phyloP scores from a whole-genome alignment of 2,329 filamentous ascomycete genomes.

The Incumbomyces delicatus region DNA sequence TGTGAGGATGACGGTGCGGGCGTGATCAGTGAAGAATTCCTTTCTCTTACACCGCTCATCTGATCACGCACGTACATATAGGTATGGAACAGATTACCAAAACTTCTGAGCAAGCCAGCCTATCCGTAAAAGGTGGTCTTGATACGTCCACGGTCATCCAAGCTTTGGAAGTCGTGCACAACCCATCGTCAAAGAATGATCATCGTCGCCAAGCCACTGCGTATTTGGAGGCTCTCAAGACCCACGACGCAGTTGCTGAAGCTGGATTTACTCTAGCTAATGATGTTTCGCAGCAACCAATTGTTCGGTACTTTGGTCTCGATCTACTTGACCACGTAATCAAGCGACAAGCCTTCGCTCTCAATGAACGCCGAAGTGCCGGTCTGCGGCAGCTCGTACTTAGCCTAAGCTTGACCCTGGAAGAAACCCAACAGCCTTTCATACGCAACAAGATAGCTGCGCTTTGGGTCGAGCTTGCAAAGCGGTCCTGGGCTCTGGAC shows the following conservation, averaged over 20 bases:
- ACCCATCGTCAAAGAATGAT: constrained; percentile 68
- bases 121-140: background rate
- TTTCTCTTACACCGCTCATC: too few relatives aligned
- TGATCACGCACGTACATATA: too few relatives aligned
- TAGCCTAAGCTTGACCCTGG: constrained; percentile 62
- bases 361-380: constrained; percentile 56
- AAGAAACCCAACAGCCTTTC: constrained; percentile 65
- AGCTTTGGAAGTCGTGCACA: constrained; percentile 81
- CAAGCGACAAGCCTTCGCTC: constrained; percentile 71
- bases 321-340: constrained; percentile 85
- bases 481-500: constrained; percentile 81
- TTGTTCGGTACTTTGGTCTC: constrained; percentile 87
- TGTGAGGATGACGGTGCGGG: too few relatives aligned
- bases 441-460: constrained; percentile 89
- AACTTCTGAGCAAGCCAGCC: background rate
- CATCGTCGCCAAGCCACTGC: constrained; percentile 71
- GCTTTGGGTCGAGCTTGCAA: constrained; percentile 89
- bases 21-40: too few relatives aligned
- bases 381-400: constrained; percentile 68
- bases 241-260: constrained; percentile 65
- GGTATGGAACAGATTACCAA: constrained; percentile 4
- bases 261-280: constrained; percentile 77
- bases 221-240: constrained; percentile 80
- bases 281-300: constrained; percentile 62
- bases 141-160: constrained; percentile 54